Evolutionary conservation across 148 eudicot genomes (phyloP), one percentile per base, ranked within the genome.

Genomic region (Drosera capensis): DNA sequence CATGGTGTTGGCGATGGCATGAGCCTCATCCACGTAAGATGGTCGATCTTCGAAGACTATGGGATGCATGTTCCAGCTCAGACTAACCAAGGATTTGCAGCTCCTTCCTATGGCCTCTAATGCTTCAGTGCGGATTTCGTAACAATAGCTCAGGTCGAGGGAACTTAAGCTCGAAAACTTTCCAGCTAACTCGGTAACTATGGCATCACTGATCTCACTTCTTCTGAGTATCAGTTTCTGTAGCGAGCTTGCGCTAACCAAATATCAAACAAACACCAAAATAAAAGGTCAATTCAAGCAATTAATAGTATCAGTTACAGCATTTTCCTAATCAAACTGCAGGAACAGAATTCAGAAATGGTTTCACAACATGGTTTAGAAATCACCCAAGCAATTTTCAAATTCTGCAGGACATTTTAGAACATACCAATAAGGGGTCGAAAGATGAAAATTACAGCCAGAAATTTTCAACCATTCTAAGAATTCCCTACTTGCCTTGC

Each of bases 31-130:
- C 8, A 55, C 62, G 40, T 74, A 85, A 8, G 77, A 74, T 9
- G 61, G 41, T 51, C 52, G 56, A 45, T 40, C 59, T 1, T 52
- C 46, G 20, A 64, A 34, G 46, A 63, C 62, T 24, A 59, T 29
- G 0, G 93, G 93, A 51, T 78, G 93, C 82, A 74, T 78, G 64
- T 74, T 82, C 59, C 81, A 58, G 40, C 82, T 66, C 9, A 82
- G 54, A 22, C 74, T 56, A 8, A 68, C 56, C 14, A 82, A 79
- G 0, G 13, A 42, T 56, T 64, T 78, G 60, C 93, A 78, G 46
- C 74, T 64, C 41, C 56, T 78, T 21, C 93, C 93, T 0, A 82
- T 55, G 47, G 74, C 78, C 57, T 82, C 79, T 14, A 78, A 48
- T 8, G 74, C 81, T 3, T 51, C 52, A 20, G 68, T 46, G 17